Base-by-base conservation (phyloP, 306 rosid genomes). In the Fragaria iinumae region DNA sequence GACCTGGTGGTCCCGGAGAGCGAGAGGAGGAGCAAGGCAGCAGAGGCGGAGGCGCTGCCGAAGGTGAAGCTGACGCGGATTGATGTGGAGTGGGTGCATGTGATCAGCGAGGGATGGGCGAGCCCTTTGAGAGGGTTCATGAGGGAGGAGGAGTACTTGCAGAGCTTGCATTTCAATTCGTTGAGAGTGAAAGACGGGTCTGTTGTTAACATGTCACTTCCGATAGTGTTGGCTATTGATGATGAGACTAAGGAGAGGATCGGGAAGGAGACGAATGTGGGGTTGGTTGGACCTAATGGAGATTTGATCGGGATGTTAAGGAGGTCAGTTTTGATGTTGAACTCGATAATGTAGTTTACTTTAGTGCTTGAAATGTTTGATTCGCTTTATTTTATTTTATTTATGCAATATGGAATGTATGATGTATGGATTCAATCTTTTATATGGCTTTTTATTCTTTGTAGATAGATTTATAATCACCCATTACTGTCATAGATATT, bases 1-100 rank as follows among this genome's bases (percentile, higher is more conserved):
- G 97, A 95, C 76, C 93, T 92, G 60, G 83, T 91, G 83, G 89
- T 95, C 76, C 88, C 92, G 1, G 91, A 91, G 68, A 69, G 79
- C 48, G 77, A 82, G 21, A 86, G 92, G 21, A 86, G 80, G 2
- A 60, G 82, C 32, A 89, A 81, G 80, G n/a, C 20, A 1, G 4
- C 56, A 13, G 91, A 89, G 86, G 97, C 88, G 0, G 89, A 85
- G 82, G 72, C 88, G 8, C 72, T 96, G 76, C 98, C 97, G 0
- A 87, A 79, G 76, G 88, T 86, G 75, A 50, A 69, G 41, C 83
- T 96, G 41, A 84, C 91, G 3, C 86, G 83, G 80, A 85, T 96
- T 80, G 99, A 96, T 83, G 67, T 88, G 23, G 99, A 96, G 81
- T 96, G 99, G 99, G 93, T 89, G 47, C 99, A 92, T 36, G 98